These are phyloP conservation scores for Saccharomycopsis amapae DNA, from an alignment of 805 yeast genomes.

Conservation along the genomic window DNA sequence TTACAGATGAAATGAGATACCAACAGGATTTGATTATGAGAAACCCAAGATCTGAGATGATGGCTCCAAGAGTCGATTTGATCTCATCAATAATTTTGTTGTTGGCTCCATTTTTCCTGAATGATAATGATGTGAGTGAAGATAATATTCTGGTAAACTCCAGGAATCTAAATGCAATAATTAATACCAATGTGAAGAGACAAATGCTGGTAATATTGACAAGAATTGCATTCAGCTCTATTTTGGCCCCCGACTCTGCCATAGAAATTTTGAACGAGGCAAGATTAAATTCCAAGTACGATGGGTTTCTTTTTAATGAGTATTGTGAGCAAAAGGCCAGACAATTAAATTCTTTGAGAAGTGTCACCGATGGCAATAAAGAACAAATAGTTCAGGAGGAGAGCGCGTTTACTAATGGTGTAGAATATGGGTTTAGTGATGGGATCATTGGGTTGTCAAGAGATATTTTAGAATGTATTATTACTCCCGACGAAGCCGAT, in stretches of 20 bases:
- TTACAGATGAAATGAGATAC: slow-evolving; percentile 21
- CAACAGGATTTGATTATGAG: slow-evolving; percentile 42
- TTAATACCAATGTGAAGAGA: slow-evolving; percentile 30
- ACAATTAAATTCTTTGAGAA: slow-evolving; percentile 29
- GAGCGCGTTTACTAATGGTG: slow-evolving; percentile 45
- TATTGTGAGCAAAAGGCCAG: slow-evolving; percentile 42
- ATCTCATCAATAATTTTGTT: slow-evolving; percentile 25
- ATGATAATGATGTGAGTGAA: neutral
- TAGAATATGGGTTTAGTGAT: slow-evolving; percentile 54
- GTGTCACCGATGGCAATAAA: slow-evolving; percentile 29
- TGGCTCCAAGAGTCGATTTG: slow-evolving; percentile 33
- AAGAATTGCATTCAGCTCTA: slow-evolving; percentile 45
- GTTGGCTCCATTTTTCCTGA: slow-evolving; percentile 13
- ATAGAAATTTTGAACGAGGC: slow-evolving; percentile 32
- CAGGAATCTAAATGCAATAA: slow-evolving; percentile 16
- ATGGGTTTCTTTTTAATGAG: slow-evolving; percentile 29
- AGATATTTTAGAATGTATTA: slow-evolving; percentile 58
- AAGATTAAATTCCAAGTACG: slow-evolving; percentile 21
- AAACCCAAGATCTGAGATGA: slow-evolving; percentile 37
- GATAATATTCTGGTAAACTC: neutral
- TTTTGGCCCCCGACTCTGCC: slow-evolving; percentile 33
- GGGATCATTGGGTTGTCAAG: slow-evolving; percentile 63
- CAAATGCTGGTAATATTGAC: slow-evolving; percentile 46
- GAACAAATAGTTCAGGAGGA: slow-evolving; percentile 30
- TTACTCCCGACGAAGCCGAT: slow-evolving; percentile 76